Percentiles rank a stretch among this genome's conserved stretches.
phyloP scores from a whole-genome alignment of 345 rosid species.

The Brassica juncea region DNA sequence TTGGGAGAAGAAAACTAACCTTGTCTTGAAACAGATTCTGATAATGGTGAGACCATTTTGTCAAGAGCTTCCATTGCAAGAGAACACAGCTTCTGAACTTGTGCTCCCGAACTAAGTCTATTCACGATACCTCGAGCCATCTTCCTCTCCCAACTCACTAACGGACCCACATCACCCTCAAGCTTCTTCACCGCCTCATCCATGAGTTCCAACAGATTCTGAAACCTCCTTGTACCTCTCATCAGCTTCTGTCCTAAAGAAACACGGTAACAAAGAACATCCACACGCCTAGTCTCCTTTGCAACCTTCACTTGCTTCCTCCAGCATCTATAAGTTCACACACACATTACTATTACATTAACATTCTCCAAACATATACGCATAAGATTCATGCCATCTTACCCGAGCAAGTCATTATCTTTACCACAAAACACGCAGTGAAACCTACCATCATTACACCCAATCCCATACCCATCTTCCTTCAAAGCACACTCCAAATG shows the following conservation, averaged over 20 bases:
- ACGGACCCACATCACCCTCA: conserved; percentile 81
- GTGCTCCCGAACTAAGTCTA: conserved; percentile 77
- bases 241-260: conserved; percentile 78
- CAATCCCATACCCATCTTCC: conserved; percentile 66
- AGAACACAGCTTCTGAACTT: conserved; percentile 74
- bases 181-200: conserved; percentile 76
- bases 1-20: conserved; percentile 24
- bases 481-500: conserved; percentile 89
- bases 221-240: conserved; percentile 58
- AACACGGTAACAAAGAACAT: conserved; percentile 82
- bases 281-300: conserved; percentile 77
- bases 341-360: conserved; percentile 9
- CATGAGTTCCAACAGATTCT: conserved; percentile 54
- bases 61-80: conserved; percentile 65
- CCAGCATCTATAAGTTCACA: conserved; percentile 64
- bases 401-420: conserved; percentile 87
- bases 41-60: conserved; percentile 47
- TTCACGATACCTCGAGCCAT: conserved; percentile 89
- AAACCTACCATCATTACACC: conserved; percentile 81
- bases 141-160: conserved; percentile 78
- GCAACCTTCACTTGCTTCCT: conserved; percentile 82
- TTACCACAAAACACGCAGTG: conserved; percentile 72
- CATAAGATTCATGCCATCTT: no score
- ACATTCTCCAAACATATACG: conserved; percentile 13
- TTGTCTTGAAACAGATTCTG: conserved; percentile 22